Conservation (phyloP, 1,139 yeast species). For the Candida frijolesensis region DNA sequence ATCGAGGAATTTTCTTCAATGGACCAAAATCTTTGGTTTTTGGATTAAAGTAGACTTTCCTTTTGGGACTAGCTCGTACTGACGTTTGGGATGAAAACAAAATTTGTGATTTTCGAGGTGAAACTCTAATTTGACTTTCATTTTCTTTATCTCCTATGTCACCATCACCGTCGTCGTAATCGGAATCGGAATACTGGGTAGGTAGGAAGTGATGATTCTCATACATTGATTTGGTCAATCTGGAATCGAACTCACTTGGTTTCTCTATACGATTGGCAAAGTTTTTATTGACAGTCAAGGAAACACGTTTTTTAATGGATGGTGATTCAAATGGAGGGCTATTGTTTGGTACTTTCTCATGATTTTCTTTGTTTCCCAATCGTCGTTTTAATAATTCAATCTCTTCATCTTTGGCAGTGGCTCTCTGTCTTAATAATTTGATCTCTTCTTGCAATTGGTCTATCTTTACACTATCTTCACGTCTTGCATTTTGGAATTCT, state of each 20-base stretch:
- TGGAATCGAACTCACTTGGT: neutral
- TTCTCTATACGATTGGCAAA: neutral
- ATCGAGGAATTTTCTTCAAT: constrained; percentile 3
- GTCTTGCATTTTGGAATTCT: constrained; percentile 4
- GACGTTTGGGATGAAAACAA: constrained; percentile 7
- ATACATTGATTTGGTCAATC: constrained; percentile 10
- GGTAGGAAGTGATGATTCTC: constrained; percentile 17
- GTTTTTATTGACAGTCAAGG: constrained; percentile 1
- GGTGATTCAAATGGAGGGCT: too few relatives aligned
- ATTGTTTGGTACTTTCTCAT: constrained; percentile 9
- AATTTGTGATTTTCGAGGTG: constrained; percentile 1
- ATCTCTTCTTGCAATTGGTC: constrained; percentile 1
- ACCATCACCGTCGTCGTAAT: constrained; percentile 6
- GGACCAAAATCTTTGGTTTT: constrained; percentile 8
- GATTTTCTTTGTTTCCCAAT: neutral
- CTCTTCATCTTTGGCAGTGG: constrained; percentile 7
- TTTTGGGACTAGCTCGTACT: constrained; percentile 11
- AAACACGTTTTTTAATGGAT: constrained; percentile 7
- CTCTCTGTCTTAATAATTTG: neutral
- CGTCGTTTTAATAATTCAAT: constrained; percentile 3
- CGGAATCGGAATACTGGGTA: constrained; percentile 20
- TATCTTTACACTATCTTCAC: constrained; percentile 1
- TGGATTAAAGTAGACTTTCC: neutral
- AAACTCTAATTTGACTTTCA: neutral
- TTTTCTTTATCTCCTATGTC: neutral